Evolutionary conservation across 768 basidiomycete genomes (phyloP).

Genomic region (Tulasnella calospora): DNA sequence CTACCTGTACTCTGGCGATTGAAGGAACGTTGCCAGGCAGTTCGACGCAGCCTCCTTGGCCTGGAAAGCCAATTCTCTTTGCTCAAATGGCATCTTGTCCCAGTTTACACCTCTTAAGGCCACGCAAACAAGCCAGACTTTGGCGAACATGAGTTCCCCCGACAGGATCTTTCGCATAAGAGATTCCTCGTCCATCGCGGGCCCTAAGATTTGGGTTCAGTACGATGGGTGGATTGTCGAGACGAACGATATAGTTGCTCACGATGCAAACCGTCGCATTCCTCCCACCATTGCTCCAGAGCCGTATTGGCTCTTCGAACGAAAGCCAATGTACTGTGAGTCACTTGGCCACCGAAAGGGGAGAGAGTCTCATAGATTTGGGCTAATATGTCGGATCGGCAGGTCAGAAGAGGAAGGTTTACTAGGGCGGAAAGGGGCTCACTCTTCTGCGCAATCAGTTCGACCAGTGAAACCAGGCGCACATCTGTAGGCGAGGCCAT

Average conservation of each 20-base stretch:
- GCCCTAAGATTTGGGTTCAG: conserved; percentile 42
- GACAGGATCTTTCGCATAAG: conserved; percentile 81
- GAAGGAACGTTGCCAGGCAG: conserved; percentile 78
- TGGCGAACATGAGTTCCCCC: conserved; percentile 86
- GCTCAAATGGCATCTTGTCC: conserved; percentile 96
- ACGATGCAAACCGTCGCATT: conserved; percentile 83
- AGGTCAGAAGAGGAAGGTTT: neutral
- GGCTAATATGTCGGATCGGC: conserved; percentile 44
- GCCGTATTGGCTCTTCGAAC: conserved; percentile 82
- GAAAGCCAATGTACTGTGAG: conserved; percentile 76
- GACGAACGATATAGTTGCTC: conserved; percentile 33
- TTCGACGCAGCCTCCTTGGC: conserved; percentile 88
- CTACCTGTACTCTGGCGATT: conserved; percentile 73
- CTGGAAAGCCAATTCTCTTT: conserved; percentile 90
- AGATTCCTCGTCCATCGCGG: conserved; percentile 78
- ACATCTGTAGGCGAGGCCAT: conserved; percentile 90
- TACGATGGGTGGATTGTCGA: too few relatives aligned
- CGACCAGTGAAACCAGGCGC: conserved; percentile 78
- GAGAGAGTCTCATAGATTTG: conserved; percentile 90
- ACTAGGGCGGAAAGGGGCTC: conserved; percentile 31
- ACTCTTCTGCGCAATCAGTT: conserved; percentile 90
- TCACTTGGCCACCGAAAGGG: conserved; percentile 80
- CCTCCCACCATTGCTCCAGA: conserved; percentile 85
- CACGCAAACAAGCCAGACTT: conserved; percentile 91
- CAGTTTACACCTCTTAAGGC: conserved; percentile 86